Evolutionary conservation across 352 stramenopile species (phyloP), one percentile per base, ranked within the genome.

Genomic region (Pythium rhizo-oryzae): DNA sequence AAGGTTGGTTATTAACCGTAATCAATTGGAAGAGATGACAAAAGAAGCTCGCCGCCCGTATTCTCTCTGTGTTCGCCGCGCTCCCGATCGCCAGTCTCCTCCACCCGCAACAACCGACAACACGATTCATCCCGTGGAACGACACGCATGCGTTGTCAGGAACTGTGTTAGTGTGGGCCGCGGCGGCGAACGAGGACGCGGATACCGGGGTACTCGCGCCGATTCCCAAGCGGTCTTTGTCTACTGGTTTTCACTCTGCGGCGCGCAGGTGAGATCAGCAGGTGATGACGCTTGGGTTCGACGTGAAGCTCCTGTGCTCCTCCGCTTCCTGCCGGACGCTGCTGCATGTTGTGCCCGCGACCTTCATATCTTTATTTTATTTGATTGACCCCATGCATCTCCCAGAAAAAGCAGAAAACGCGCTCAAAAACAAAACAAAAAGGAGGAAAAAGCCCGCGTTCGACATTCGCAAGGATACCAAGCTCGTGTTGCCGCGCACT

Each of bases 11-110:
- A 74, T 74, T 67, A 63, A 65, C 44, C 67, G 62, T 74, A 74
- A 74, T 74, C 68, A 70, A 74, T 70, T 41, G 61, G 51, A 74
- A 74, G 68, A 70, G 68, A 70, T 74, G 68, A 74, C 65, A 70
- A 68, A 62, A 70, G 25, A 68, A 69, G 50, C 54, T 56, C 46
- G 28, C 53, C 54, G 54, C 58, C 56, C 43, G 30, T 62, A 8
- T 62, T 50, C 49, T 66, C 57, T 66, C 50, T 62, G 50, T 62
- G 43, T 58, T 28, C 41, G 50, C 51, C 41, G 12, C 39, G n/a
- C 47, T 23, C 33, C 49, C 25, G 25, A 33, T 47, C 15, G 33
- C 12, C 24, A 33, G n/a, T 49, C 24, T 52, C 21, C n/a, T 11
- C 24, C 43, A 43, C 43, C 41, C 12, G 12, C 1, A 19, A 47